Conservation (phyloP, 192 early-diverging fungal genomes). For the Coemansia sp. region DNA sequence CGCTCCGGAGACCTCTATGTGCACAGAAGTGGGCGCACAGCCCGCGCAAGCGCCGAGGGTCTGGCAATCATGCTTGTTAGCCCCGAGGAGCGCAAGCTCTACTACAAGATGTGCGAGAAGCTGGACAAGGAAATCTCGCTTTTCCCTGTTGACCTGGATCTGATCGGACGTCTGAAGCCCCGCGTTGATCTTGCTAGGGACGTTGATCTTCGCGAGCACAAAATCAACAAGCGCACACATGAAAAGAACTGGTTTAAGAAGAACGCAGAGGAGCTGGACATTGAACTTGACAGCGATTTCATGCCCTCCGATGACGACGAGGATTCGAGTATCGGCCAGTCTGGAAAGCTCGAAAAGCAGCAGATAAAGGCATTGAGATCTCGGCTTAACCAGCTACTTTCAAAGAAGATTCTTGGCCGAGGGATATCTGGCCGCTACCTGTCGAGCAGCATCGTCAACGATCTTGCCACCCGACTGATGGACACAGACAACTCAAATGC, state of each 20-base stretch:
- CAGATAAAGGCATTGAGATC: slow-evolving; percentile 30
- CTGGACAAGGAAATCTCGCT: slow-evolving; percentile 75
- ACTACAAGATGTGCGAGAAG: slow-evolving; percentile 79
- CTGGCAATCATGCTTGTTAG: slow-evolving; percentile 78
- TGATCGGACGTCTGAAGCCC: slow-evolving; percentile 69
- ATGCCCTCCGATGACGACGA: slow-evolving; percentile 46
- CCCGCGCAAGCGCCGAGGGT: slow-evolving; percentile 81
- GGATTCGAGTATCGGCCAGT: slow-evolving; percentile 10
- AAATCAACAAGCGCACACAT: slow-evolving; percentile 63
- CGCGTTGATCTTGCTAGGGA: slow-evolving; percentile 78
- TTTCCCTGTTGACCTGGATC: slow-evolving; percentile 79
- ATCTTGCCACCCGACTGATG: slow-evolving; percentile 64
- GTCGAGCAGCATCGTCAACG: slow-evolving; percentile 62
- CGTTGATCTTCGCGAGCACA: slow-evolving; percentile 81
- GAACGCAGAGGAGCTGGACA: slow-evolving; percentile 75
- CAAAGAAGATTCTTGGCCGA: slow-evolving; percentile 35
- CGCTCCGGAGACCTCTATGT: slow-evolving; percentile 93
- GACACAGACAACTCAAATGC: slow-evolving; percentile 31
- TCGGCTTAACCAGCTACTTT: slow-evolving; percentile 28
- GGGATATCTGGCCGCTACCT: slow-evolving; percentile 61
- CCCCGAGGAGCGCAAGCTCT: slow-evolving; percentile 80
- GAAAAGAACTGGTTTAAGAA: slow-evolving; percentile 78
- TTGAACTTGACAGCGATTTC: slow-evolving; percentile 76
- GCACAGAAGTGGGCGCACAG: slow-evolving; percentile 92
- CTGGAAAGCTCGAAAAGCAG: slow-evolving; percentile 23